Conservation (phyloP, 768 basidiomycete species). For the Hortiboletus campestris region DNA sequence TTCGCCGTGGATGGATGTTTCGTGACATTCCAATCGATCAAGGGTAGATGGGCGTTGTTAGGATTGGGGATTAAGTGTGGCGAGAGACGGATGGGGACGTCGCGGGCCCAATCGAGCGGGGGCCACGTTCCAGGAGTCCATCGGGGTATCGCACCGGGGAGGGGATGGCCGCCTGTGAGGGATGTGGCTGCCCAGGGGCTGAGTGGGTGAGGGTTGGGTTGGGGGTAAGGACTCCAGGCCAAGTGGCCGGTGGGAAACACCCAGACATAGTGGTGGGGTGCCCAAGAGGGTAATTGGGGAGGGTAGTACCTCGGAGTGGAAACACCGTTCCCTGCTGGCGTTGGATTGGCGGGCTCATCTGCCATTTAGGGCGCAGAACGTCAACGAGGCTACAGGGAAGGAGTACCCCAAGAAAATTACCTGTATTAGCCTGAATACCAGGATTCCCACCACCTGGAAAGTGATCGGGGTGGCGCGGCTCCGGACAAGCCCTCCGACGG, state of each 20-base stretch:
- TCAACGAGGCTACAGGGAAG: conserved; percentile 1
- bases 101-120: conserved; percentile 21
- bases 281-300: conserved; percentile 12
- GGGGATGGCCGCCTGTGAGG: conserved; percentile 22
- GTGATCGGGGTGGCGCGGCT: conserved; percentile 10
- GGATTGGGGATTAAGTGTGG: conserved; percentile 34
- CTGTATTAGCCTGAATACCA: conserved; percentile 16
- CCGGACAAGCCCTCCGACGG: conserved; percentile 3
- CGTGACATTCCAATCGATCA: conserved; percentile 37
- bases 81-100: conserved; percentile 24
- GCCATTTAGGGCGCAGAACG: background rate
- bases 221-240: conserved; percentile 28
- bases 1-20: conserved; percentile 32
- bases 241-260: conserved; percentile 22
- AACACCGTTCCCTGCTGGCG: background rate
- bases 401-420: conserved; percentile 9
- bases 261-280: conserved; percentile 25
- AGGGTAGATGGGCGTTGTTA: conserved; percentile 25
- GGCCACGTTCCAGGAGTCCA: conserved; percentile 31
- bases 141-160: conserved; percentile 24
- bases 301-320: background rate
- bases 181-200: conserved; percentile 16
- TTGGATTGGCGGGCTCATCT: conserved; percentile 7
- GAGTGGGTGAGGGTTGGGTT: conserved; percentile 10
- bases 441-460: conserved; percentile 21